Conservation (phyloP, 2,329 filamentous ascomycete species). For the Xylariaceae sp. region DNA sequence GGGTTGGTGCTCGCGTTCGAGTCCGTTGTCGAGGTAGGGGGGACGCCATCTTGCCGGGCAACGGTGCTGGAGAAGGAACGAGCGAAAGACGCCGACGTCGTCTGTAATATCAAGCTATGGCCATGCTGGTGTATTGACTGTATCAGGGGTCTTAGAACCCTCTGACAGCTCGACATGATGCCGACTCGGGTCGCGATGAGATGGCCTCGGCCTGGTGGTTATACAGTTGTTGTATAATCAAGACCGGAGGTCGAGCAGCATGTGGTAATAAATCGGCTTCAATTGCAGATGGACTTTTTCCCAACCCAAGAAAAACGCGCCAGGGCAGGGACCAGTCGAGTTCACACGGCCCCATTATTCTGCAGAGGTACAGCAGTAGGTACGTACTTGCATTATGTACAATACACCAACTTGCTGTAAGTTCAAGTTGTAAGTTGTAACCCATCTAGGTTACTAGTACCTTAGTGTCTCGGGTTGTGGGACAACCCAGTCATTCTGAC, state of each 20-base stretch:
- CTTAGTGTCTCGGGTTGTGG: too few relatives aligned
- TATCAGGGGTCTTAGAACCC: conserved; percentile 51
- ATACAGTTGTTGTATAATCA: background rate
- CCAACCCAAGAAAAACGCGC: conserved; percentile 3
- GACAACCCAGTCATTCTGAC: conserved; percentile 1
- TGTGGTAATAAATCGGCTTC: too few relatives aligned
- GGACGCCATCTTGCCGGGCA: conserved; percentile 32
- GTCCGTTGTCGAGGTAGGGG: conserved; percentile 12
- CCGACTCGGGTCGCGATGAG: conserved; percentile 11
- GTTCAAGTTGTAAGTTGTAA: too few relatives aligned
- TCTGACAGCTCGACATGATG: conserved; percentile 55
- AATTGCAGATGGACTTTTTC: conserved; percentile 4
- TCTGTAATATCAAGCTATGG: conserved; percentile 22
- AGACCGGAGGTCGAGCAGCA: too few relatives aligned
- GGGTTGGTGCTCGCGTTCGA: conserved; percentile 21
- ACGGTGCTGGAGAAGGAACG: conserved; percentile 34
- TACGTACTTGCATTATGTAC: too few relatives aligned
- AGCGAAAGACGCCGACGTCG: conserved; percentile 27
- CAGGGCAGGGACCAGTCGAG: too few relatives aligned
- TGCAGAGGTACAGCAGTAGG: too few relatives aligned
- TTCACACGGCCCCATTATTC: too few relatives aligned
- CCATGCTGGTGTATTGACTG: conserved; percentile 45
- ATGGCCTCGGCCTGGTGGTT: background rate
- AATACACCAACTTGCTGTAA: too few relatives aligned
- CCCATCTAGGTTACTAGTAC: too few relatives aligned